Evolutionary conservation across 2,329 filamentous ascomycete species (phyloP), one percentile per base, ranked within the genome.

Genomic region (Didymella pomorum): DNA sequence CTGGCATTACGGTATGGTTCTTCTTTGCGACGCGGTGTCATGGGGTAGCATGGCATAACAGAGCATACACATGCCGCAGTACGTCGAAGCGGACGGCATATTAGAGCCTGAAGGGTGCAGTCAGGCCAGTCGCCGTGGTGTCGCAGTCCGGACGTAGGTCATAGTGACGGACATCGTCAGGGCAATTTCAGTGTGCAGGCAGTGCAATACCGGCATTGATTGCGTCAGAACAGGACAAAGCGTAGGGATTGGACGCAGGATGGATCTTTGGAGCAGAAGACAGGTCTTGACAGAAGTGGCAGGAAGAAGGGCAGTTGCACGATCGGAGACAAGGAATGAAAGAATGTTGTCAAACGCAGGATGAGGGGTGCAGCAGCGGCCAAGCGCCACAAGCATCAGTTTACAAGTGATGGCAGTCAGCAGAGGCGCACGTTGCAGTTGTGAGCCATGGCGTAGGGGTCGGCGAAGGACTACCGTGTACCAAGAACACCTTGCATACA

Each of bases 401-500:
- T 18, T 33, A 16, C 16, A 5, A 35, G 20, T 42, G 43, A 33
- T 20, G 20, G 29, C 14, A 28, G 18, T 21, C 18, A 37, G 35
- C 16, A 23, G 16, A 29, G 21, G 5, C 18, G 26, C 31, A 7
- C 39, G 18, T 12, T 25, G 43, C 43, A 37, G 43, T 20, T 45
- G n/a, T 25, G 23, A 25, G 23, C 23, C 23, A 60, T 60, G 43
- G 47, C 47, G 23, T 48, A 37, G 31, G 47, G 41, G 46, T 11
- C 10, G 14, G 23, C 25, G 31, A 45, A 41, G 12, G 23, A n/a
- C 47, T 45, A 35, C 35, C 39, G 26, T 37, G 39, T 52, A 50
- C 43, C 52, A 56, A 52, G 42, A 48, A 25, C 29, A 46, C 52
- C 47, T 48, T 60, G 52, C 58, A 54, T 52, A 45, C 26, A 33